Evolutionary conservation across 306 rosid species (phyloP), one percentile per base, ranked within the genome.

Genomic region (Potentilla sterilis): DNA sequence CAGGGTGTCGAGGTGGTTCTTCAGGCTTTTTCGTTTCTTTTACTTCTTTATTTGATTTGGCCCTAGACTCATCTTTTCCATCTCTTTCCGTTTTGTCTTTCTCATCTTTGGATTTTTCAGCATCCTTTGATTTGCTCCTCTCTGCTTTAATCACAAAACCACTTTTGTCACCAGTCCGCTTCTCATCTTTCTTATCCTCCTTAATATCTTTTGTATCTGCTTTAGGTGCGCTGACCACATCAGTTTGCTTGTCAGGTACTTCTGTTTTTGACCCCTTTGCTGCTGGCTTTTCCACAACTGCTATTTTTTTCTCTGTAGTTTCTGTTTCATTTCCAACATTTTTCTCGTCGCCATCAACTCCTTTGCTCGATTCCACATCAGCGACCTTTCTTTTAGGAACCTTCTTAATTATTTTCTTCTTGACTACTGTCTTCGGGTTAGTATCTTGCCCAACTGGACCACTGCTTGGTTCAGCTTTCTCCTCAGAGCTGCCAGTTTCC

Each of bases 1-100:
- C 99, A 41, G 97, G 88, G 87, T 91, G 97, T 54, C 98, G 92
- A 76, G 98, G 99, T 86, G 90, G 90, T 81, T 96, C 99, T 77
- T 92, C 99, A 75, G 87, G 73, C 85, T 87, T 95, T 73, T 75
- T 89, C 82, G 83, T 90, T 70, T 92, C 99, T 81, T 92, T 92
- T 73, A 77, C 67, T 70, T 90, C 96, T 75, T 83, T 95, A 83
- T 72, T 86, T 74, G 88, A 77, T 86, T 91, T 92, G 88, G 81
- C 81, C 85, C 83, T 90, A 72, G 86, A 79, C 55, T 84, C 96
- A 70, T 85, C 93, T 72, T 88, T 92, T 11, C 82, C 89, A 75
- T 77, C 85, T 51, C 69, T 88, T 37, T 80, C 93, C 66, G 84
- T 87, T 58, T 81, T 84, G 72, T 75, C 88, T 81, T 84, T 89